These are phyloP conservation scores for Penicillium sp. DNA, from an alignment of 2,329 filamentous ascomycete genomes.

Conservation along the genomic window DNA sequence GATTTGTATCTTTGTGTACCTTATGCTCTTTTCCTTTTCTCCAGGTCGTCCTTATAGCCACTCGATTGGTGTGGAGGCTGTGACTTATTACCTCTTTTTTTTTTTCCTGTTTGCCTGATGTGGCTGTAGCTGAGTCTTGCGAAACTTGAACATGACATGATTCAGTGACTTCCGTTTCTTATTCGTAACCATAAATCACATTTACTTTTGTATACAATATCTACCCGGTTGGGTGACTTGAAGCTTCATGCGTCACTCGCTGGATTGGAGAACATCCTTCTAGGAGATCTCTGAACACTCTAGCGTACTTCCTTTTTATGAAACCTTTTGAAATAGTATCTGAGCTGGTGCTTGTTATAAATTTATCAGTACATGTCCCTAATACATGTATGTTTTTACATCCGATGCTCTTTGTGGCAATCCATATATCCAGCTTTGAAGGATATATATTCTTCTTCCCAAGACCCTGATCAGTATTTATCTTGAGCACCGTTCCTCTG, in stretches of 20 bases:
- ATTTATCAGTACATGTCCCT: not conserved
- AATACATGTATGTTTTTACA: not conserved
- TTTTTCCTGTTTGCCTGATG: slow-evolving; percentile 13
- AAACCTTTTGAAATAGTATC: not conserved
- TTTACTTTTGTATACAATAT: not conserved
- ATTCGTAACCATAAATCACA: not conserved
- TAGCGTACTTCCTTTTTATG: not conserved
- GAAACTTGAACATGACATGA: slow-evolving; percentile 19
- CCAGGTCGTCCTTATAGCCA: slow-evolving; percentile 16
- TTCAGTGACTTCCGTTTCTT: not conserved
- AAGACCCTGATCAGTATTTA: slow-evolving; percentile 28
- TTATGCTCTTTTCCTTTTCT: slow-evolving; percentile 19
- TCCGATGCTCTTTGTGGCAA: not conserved
- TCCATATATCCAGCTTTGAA: not conserved
- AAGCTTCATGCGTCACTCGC: not conserved
- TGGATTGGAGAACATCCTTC: not conserved
- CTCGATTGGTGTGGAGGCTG: slow-evolving; percentile 19
- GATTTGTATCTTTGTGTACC: slow-evolving; percentile 20
- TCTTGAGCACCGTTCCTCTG: slow-evolving; percentile 67
- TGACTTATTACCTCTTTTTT: slow-evolving; percentile 19
- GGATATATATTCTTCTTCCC: no score
- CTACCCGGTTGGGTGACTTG: not conserved
- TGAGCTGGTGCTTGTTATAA: not conserved
- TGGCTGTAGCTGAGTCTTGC: slow-evolving; percentile 20
- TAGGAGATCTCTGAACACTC: not conserved